Evolutionary conservation across 2,329 filamentous ascomycete genomes (phyloP).

Genomic region (Cryphonectria parasitica): DNA sequence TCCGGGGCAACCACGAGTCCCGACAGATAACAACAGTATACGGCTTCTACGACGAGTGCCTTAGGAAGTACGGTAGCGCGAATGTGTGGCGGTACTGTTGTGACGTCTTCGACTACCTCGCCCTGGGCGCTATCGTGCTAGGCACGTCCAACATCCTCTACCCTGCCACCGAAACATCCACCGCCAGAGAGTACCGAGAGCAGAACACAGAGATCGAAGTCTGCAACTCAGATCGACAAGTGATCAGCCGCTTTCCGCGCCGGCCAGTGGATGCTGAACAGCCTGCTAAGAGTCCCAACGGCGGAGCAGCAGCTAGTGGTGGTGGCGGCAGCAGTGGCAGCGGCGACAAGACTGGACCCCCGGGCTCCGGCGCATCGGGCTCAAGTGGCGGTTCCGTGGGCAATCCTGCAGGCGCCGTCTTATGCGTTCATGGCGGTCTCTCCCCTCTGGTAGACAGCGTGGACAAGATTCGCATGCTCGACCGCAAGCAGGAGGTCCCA

Average conservation of each 20-base stretch:
- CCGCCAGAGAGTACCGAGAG: conserved; percentile 56
- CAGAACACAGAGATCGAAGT: conserved; percentile 91
- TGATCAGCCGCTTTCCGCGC: conserved; percentile 73
- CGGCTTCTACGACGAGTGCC: conserved; percentile 96
- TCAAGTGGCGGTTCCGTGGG: conserved; percentile 66
- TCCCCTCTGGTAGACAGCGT: conserved; percentile 90
- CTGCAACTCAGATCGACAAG: conserved; percentile 78
- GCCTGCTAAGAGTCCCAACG: conserved; percentile 34
- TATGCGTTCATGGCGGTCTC: conserved; percentile 94
- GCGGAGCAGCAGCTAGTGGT: conserved; percentile 33
- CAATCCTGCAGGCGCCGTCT: conserved; percentile 78
- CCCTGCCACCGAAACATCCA: conserved; percentile 50
- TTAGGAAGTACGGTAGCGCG: conserved; percentile 93
- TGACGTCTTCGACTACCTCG: conserved; percentile 96
- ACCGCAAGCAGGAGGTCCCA: conserved; percentile 96
- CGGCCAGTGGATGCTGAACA: conserved; percentile 36
- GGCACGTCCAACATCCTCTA: conserved; percentile 74
- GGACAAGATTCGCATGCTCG: conserved; percentile 92
- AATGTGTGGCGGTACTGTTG: conserved; percentile 98
- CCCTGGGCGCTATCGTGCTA: conserved; percentile 86
- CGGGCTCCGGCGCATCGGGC: conserved; percentile 78
- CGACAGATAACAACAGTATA: conserved; percentile 97
- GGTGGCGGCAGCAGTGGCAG: conserved; percentile 30
- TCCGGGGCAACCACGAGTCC: conserved; percentile 94
- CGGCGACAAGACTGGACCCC: conserved; percentile 66